Percentiles rank a stretch among this genome's conserved stretches.
phyloP scores from a whole-genome alignment of 2,329 filamentous ascomycete species.

The Berkeleyomyces rouxiae region DNA sequence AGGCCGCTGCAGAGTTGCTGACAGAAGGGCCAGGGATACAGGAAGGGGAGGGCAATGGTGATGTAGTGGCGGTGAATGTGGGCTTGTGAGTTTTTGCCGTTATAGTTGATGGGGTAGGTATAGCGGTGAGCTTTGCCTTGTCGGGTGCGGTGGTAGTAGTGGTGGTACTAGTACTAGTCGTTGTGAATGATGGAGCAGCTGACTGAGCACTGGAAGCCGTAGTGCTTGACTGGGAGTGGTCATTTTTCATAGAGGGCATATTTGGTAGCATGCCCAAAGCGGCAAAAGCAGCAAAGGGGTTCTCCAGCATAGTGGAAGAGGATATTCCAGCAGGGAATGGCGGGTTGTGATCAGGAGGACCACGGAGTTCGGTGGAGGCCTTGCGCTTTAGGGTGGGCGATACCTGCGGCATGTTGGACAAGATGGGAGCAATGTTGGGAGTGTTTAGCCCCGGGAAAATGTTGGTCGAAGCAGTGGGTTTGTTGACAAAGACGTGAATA shows the following conservation, averaged over 20 bases:
- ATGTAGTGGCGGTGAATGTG: background rate
- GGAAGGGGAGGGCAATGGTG: background rate
- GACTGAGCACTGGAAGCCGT: background rate
- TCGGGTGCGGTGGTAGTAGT: background rate
- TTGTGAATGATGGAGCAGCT: background rate
- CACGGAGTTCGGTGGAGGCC: constrained; percentile 7
- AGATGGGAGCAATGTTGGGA: constrained; percentile 10
- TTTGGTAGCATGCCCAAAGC: constrained; percentile 7
- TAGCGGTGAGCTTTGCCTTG: background rate
- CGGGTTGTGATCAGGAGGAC: constrained; percentile 13
- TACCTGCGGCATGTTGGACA: constrained; percentile 9
- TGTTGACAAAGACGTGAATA: constrained; percentile 20
- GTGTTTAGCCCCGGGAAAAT: constrained; percentile 10
- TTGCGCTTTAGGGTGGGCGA: constrained; percentile 8
- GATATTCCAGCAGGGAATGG: constrained; percentile 15
- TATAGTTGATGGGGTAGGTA: background rate
- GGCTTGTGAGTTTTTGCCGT: background rate
- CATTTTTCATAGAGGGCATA: background rate
- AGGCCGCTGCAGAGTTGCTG: background rate
- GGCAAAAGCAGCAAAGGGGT: constrained; percentile 5
- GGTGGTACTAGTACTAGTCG: background rate
- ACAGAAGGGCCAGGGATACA: background rate
- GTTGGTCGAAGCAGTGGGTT: background rate
- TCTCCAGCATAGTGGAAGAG: constrained; percentile 14
- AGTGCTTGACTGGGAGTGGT: background rate